Base-by-base conservation (phyloP, 148 eudicot species). In the Euryodendron excelsum region DNA sequence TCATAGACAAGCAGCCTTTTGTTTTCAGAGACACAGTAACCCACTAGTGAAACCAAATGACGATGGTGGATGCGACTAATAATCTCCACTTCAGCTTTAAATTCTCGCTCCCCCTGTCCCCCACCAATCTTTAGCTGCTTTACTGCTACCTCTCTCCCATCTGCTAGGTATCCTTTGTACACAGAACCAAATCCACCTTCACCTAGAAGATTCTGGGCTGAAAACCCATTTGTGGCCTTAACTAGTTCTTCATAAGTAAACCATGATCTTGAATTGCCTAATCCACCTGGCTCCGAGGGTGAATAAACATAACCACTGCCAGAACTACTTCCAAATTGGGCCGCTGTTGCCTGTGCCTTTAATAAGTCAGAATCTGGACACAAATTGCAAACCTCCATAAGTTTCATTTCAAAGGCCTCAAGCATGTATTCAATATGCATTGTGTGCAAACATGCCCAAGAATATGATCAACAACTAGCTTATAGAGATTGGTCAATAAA, bases 171-270 rank as follows among this genome's bases (percentile, higher is more conserved):
- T 65, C 90, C 90, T 79, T 85, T 87, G 75, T 82, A 85, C 27
- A 87, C 90, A 23, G 52, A 82, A 70, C 90, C 90, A 85, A 87
- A 87, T 69, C 90, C 90, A 55, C 90, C 90, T 83, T 82, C 83
- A 41, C 90, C 90, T 69, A 87, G 75, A 63, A 85, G 80, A 82
- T 87, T 84, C 11, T 78, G 72, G 33, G 60, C 73, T 30, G 90
- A 87, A 85, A 87, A 87, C 15, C 86, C 90, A 72, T 85, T 73
- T 68, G 90, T 87, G 44, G 90, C 90, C 52, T 75, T 67, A 34
- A 68, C 70, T 64, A 87, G 83, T 75, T 87, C 90, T 80, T 77
- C 68, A 65, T 78, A 85, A 17, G 82, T 82, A 73, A 80, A 85
- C 78, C 84, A 80, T 39, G 84, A 55, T 75, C 79, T 87, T 74